Percentiles rank a stretch among this genome's conserved stretches.
These are phyloP conservation scores for Pseudogymnoascus sp. DNA, from an alignment of 2,329 filamentous ascomycete genomes.

Conservation along the genomic window DNA sequence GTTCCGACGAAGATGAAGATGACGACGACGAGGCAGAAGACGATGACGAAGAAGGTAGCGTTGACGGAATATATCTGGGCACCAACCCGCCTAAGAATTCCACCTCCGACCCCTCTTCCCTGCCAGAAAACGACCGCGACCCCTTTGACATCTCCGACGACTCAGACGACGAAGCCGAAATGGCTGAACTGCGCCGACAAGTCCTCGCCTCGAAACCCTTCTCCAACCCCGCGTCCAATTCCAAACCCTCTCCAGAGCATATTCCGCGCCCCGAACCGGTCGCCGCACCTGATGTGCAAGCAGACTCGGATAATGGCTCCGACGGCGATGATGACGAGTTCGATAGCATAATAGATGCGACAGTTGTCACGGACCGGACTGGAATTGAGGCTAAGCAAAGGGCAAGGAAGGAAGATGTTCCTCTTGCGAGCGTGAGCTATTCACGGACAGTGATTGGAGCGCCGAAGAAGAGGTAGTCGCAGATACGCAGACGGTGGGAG, in stretches of 20 bases:
- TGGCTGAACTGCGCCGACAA: slow-evolving; percentile 83
- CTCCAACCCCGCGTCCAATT: slow-evolving; percentile 45
- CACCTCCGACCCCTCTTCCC: neutral
- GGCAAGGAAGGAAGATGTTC: slow-evolving; percentile 34
- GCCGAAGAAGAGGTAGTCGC: slow-evolving; percentile 23
- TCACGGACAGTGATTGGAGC: slow-evolving; percentile 30
- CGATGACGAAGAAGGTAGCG: slow-evolving; percentile 38
- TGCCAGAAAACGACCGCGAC: slow-evolving; percentile 38
- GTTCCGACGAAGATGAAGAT: slow-evolving; percentile 48
- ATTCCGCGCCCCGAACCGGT: slow-evolving; percentile 50
- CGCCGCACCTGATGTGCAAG: slow-evolving; percentile 56
- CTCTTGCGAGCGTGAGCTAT: slow-evolving; percentile 27
- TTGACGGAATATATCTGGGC: slow-evolving; percentile 55
- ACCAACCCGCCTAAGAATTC: slow-evolving; percentile 35
- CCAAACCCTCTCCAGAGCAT: slow-evolving; percentile 43
- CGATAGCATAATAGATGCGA: slow-evolving; percentile 87
- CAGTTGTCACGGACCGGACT: slow-evolving; percentile 77
- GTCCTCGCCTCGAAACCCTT: slow-evolving; percentile 92
- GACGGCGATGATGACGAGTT: slow-evolving; percentile 61
- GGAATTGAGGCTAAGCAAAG: slow-evolving; percentile 60
- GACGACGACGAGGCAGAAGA: slow-evolving; percentile 40
- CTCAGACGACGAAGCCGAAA: slow-evolving; percentile 71
- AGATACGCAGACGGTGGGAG: neutral
- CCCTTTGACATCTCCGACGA: slow-evolving; percentile 72
- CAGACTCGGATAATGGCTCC: slow-evolving; percentile 59